phyloP scores from a whole-genome alignment of 805 yeast species.

The Myxozyma sirexii region DNA sequence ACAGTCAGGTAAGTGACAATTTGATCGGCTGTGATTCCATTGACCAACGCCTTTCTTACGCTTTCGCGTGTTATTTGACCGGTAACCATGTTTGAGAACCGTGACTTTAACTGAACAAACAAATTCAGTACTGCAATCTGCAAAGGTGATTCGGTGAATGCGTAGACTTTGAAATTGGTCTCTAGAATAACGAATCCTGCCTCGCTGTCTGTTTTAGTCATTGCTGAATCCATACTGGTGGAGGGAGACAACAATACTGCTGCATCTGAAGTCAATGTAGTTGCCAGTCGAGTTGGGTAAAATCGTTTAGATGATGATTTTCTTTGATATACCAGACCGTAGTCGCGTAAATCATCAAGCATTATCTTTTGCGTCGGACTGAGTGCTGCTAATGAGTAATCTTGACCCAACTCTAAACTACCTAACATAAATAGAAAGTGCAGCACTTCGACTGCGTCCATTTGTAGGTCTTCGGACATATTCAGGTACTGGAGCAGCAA shows the following conservation, averaged over 20 bases:
- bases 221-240: constrained; percentile 70
- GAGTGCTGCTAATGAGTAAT: constrained; percentile 70
- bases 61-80: constrained; percentile 94
- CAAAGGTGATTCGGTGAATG: constrained; percentile 62
- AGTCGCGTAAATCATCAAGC: constrained; percentile 88
- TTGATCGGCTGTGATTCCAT: constrained; percentile 95
- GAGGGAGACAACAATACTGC: constrained; percentile 72
- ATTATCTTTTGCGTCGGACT: constrained; percentile 80
- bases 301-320: constrained; percentile 61
- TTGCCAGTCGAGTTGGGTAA: constrained; percentile 89
- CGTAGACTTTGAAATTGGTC: constrained; percentile 86
- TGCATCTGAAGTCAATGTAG: constrained; percentile 84
- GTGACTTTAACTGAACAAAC: constrained; percentile 79
- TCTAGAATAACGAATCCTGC: constrained; percentile 82
- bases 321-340: constrained; percentile 81
- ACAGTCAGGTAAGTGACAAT: constrained; percentile 84
- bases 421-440: constrained; percentile 94
- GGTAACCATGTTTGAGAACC: constrained; percentile 89
- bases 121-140: constrained; percentile 90
- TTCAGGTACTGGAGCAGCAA: constrained; percentile 82
- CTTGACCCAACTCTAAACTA: constrained; percentile 85
- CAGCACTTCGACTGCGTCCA: constrained; percentile 95
- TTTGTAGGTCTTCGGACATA: constrained; percentile 76
- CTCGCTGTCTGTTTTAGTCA: constrained; percentile 39
- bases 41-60: constrained; percentile 74